phyloP scores from a whole-genome alignment of 2,329 filamentous ascomycete genomes.

The Fusarium sp. region DNA sequence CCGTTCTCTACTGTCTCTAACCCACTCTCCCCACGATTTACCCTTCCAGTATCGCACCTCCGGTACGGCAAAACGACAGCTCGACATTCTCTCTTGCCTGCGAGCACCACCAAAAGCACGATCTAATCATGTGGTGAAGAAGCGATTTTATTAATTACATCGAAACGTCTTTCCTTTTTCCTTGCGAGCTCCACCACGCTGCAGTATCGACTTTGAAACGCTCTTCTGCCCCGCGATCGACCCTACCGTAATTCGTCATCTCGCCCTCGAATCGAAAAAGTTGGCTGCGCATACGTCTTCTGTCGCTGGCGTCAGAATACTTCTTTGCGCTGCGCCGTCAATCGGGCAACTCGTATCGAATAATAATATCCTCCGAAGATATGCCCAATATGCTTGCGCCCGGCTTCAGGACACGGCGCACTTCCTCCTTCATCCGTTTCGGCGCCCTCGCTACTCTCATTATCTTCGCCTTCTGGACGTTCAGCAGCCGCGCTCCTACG shows the following conservation, averaged over 20 bases:
- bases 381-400: slow-evolving; percentile 54
- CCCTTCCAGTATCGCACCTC: slow-evolving; percentile 12
- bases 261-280: slow-evolving; percentile 25
- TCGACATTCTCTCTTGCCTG: slow-evolving; percentile 25
- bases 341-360: slow-evolving; percentile 4
- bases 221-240: slow-evolving; percentile 30
- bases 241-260: slow-evolving; percentile 22
- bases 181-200: slow-evolving; percentile 6
- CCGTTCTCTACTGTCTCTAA: slow-evolving; percentile 30
- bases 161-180: slow-evolving; percentile 7
- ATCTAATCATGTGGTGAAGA: slow-evolving; percentile 35
- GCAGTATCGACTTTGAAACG: slow-evolving; percentile 4
- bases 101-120: slow-evolving; percentile 8
- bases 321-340: slow-evolving; percentile 21
- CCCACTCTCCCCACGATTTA: slow-evolving; percentile 33
- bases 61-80: slow-evolving; percentile 14
- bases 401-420: slow-evolving; percentile 57
- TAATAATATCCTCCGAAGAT: slow-evolving; percentile 9
- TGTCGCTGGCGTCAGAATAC: slow-evolving; percentile 42
- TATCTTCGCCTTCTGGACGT: slow-evolving; percentile 49
- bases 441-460: slow-evolving; percentile 53
- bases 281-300: slow-evolving; percentile 30
- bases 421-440: slow-evolving; percentile 58
- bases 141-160: slow-evolving; percentile 11
- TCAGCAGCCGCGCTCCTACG: slow-evolving; percentile 38